Evolutionary conservation across 768 basidiomycete genomes (phyloP).

Genomic region (Lactifluus echinatus): DNA sequence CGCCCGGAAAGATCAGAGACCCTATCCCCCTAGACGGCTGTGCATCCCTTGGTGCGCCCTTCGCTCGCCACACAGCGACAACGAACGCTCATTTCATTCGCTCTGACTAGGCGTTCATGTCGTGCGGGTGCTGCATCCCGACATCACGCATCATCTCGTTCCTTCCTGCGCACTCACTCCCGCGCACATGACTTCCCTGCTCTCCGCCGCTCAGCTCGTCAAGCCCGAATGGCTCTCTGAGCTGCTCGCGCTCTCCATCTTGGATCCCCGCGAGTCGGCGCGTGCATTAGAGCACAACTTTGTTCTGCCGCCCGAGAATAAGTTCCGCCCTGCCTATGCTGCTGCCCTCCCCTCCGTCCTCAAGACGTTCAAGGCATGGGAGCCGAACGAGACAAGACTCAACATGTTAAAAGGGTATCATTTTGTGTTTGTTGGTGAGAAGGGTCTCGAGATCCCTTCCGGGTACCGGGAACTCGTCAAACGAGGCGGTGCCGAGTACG

Average conservation of each 20-base stretch:
- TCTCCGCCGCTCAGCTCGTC: conserved; percentile 50
- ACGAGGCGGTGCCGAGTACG: conserved; percentile 52
- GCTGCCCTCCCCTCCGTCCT: conserved; percentile 39
- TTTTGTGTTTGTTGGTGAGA: conserved; percentile 56
- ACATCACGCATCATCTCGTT: conserved; percentile 59
- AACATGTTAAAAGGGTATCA: conserved; percentile 44
- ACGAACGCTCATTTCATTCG: neutral
- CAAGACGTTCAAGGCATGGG: conserved; percentile 52
- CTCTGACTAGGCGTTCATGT: conserved; percentile 44
- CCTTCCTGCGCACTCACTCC: conserved; percentile 42
- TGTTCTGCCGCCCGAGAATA: conserved; percentile 40
- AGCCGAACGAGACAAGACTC: conserved; percentile 54
- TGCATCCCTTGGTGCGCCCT: conserved; percentile 40
- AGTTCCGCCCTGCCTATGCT: conserved; percentile 52
- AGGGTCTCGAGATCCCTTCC: conserved; percentile 37
- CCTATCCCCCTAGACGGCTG: conserved; percentile 24
- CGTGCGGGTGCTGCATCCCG: conserved; percentile 34
- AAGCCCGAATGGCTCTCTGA: conserved; percentile 62
- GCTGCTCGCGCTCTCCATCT: conserved; percentile 42
- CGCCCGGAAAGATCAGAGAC: conserved; percentile 22
- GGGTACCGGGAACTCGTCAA: conserved; percentile 47
- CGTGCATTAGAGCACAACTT: conserved; percentile 45
- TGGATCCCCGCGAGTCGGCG: conserved; percentile 27
- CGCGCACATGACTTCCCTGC: conserved; percentile 46
- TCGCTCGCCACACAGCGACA: neutral